Evolutionary conservation across 805 yeast species (phyloP), one percentile per base, ranked within the genome.

Genomic region (Zygosaccharomyces gambellarensis): DNA sequence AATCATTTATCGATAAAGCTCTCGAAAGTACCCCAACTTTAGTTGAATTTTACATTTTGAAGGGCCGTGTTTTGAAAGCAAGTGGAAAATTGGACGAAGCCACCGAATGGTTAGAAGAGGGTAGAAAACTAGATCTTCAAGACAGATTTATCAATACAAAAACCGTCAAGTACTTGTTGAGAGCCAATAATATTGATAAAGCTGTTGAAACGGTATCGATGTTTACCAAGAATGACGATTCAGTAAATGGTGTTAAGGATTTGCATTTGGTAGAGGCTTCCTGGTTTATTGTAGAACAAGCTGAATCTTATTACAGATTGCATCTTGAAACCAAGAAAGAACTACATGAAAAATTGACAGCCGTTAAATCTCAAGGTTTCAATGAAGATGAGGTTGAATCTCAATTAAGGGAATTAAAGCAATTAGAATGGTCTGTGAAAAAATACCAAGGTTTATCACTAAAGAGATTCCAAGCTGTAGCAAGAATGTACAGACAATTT

Each of bases 91-190:
- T 78, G 25, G 61, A 54, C 0, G 77, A 74, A 25, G 97, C 97
- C 11, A 79, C 85, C 19, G 77, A 75, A 12, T 63, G 75, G 25
- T 80, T 90, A 78, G 78, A 83, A 50, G 76, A 74, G 47, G 97
- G 92, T 12, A 78, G 97, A 58, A 65, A 73, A 47, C 68, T 86
- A 48, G 97, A 94, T 64, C 75, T 86, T 50, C 96, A 89, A 66
- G 99, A 94, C 68, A 75, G 99, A 56, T 92, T 87, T 64, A 80
- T 94, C 62, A 94, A 94, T 67, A 80, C 96, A 48, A 90, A 89
- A 62, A 76, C 96, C 5, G 86, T 87, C 42, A 89, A 89, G 64
- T 94, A 94, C 62, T 80, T 78, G 45, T 67, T 92, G 52, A 77
- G 97, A 60, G 89, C 94, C 10, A 79, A 87, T 62, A 69, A 79